phyloP scores from a whole-genome alignment of 371 early-diverging fungal species.

The Batkoa obscura region DNA sequence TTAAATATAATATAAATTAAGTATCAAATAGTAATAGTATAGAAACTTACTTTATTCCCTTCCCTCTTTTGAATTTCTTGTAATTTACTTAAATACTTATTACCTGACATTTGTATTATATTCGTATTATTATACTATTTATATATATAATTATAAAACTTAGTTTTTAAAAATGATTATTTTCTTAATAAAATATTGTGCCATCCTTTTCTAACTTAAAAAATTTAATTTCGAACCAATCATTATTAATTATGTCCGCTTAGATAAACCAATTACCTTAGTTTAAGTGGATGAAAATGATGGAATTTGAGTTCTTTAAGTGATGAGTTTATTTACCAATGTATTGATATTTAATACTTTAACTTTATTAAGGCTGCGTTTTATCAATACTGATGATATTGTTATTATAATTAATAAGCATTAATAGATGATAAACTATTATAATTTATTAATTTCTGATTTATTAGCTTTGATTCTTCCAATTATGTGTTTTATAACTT shows the following conservation, averaged over 20 bases:
- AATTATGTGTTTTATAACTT: too few relatives aligned
- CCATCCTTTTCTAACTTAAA: background rate
- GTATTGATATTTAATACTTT: too few relatives aligned
- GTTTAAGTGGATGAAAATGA: background rate
- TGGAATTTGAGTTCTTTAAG: too few relatives aligned
- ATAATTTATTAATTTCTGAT: too few relatives aligned
- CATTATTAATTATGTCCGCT: background rate
- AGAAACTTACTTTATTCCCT: conserved; percentile 30
- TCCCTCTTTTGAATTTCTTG: conserved; percentile 42
- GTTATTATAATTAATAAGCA: too few relatives aligned
- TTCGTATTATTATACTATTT: background rate
- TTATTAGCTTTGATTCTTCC: too few relatives aligned
- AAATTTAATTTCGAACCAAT: background rate
- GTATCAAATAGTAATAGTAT: background rate
- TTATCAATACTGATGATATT: too few relatives aligned
- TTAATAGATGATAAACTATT: too few relatives aligned
- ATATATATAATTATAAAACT: background rate
- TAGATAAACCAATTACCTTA: background rate
- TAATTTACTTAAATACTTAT: background rate
- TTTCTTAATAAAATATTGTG: background rate
- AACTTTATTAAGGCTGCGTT: too few relatives aligned
- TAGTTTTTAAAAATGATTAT: background rate
- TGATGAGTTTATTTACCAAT: too few relatives aligned
- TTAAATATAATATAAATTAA: too few relatives aligned
- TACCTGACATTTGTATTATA: background rate